These are phyloP conservation scores for Verbena officinalis DNA, from an alignment of 257 asterid genomes.

Conservation along the genomic window DNA sequence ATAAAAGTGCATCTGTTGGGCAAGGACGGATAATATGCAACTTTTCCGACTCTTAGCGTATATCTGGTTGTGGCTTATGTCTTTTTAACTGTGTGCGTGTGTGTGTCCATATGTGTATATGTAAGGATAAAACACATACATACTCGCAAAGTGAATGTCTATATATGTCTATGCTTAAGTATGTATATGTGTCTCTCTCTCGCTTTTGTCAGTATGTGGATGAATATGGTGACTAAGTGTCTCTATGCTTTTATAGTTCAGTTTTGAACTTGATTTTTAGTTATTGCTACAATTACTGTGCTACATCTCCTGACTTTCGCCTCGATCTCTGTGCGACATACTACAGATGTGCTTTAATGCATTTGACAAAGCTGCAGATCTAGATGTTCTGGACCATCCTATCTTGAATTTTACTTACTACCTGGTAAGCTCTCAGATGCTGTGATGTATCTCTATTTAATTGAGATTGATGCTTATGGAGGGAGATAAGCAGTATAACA, in stretches of 20 bases:
- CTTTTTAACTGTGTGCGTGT: neutral
- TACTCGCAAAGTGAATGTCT: neutral
- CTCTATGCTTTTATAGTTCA: neutral
- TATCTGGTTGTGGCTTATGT: neutral
- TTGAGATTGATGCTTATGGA: conserved; percentile 4
- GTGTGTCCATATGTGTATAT: neutral
- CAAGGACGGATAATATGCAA: neutral
- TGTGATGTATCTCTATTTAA: neutral
- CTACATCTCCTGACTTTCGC: conserved; percentile 22
- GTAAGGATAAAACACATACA: neutral
- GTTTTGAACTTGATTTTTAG: neutral
- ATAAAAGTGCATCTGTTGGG: neutral
- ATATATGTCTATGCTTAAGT: neutral
- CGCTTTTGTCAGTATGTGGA: neutral
- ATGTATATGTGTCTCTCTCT: too few relatives aligned
- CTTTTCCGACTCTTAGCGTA: neutral
- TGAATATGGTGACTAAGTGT: neutral
- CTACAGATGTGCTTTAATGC: conserved; percentile 87
- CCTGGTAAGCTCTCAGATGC: conserved; percentile 54
- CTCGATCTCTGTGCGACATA: conserved; percentile 17
- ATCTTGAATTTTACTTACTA: conserved; percentile 73
- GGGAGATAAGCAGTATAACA: neutral
- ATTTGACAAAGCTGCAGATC: conserved; percentile 83
- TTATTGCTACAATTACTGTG: too few relatives aligned
- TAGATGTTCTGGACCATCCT: conserved; percentile 90